phyloP scores from a whole-genome alignment of 192 early-diverging fungal genomes.

The Rhizophagus prolifer region DNA sequence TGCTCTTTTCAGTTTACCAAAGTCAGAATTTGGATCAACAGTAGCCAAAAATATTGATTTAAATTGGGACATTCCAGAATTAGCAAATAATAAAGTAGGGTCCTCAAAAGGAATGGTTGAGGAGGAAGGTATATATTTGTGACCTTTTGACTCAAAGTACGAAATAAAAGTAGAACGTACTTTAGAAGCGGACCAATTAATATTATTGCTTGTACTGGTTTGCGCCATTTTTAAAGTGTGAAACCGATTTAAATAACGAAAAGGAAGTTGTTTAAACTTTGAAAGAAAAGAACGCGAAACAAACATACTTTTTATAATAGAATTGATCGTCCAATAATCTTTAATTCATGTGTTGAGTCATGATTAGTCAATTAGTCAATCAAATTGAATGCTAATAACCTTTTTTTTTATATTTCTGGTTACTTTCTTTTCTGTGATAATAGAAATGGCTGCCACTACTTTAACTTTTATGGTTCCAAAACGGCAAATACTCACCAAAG shows the following conservation, averaged over 20 bases:
- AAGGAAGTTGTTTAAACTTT: background rate
- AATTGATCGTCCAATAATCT: background rate
- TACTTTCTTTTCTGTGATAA: background rate
- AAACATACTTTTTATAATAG: background rate
- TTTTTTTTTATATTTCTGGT: slow-evolving; percentile 3
- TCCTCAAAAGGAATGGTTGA: slow-evolving; percentile 93
- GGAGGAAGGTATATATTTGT: slow-evolving; percentile 83
- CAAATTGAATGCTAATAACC: no score
- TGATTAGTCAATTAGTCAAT: no score
- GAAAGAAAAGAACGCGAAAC: background rate
- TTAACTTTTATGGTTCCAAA: slow-evolving; percentile 37
- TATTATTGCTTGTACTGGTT: background rate
- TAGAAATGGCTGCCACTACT: slow-evolving; percentile 1
- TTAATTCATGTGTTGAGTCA: background rate
- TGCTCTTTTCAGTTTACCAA: slow-evolving; percentile 88
- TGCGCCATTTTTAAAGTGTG: background rate
- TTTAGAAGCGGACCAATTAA: slow-evolving; percentile 71
- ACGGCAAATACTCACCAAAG: slow-evolving; percentile 76
- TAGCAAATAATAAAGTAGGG: slow-evolving; percentile 94
- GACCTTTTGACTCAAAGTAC: slow-evolving; percentile 75
- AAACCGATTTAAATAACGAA: slow-evolving; percentile 1
- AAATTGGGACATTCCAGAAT: slow-evolving; percentile 98
- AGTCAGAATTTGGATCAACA: slow-evolving; percentile 88
- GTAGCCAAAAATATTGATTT: slow-evolving; percentile 97
- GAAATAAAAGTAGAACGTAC: slow-evolving; percentile 89